phyloP scores from a whole-genome alignment of 257 asterid species.

The Przewalskia tangutica region DNA sequence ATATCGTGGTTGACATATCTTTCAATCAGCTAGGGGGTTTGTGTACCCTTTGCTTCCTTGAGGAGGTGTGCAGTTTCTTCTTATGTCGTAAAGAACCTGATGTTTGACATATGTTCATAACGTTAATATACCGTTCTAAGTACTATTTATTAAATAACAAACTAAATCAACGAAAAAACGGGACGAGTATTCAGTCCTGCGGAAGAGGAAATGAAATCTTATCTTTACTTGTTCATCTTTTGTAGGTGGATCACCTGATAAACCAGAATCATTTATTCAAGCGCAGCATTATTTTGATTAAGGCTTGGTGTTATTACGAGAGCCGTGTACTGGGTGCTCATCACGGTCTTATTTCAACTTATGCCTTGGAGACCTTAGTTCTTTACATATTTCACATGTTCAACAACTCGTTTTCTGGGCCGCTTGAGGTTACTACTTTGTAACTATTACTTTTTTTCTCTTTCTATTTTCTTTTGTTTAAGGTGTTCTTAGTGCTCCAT shows the following conservation, averaged over 20 bases:
- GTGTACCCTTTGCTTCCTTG: conserved; percentile 90
- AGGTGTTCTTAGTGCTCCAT: neutral
- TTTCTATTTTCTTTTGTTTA: neutral
- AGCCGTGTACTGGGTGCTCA: conserved; percentile 95
- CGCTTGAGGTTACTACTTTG: conserved; percentile 60
- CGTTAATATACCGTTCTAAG: neutral
- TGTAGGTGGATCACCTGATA: conserved; percentile 72
- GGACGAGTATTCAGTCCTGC: neutral
- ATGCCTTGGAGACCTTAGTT: conserved; percentile 89
- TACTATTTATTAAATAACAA: no score
- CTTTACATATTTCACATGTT: conserved; percentile 86
- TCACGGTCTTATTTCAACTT: conserved; percentile 94
- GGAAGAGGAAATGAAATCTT: neutral
- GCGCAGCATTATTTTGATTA: conserved; percentile 85
- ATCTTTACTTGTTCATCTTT: conserved; percentile 3
- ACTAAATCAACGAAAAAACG: neutral
- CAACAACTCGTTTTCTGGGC: conserved; percentile 82
- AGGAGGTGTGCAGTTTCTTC: conserved; percentile 46
- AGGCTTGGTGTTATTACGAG: conserved; percentile 98
- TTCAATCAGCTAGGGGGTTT: conserved; percentile 92
- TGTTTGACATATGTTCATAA: neutral
- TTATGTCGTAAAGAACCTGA: neutral
- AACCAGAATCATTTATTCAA: conserved; percentile 79
- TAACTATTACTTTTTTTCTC: neutral
- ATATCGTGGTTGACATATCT: conserved; percentile 89